phyloP scores from a whole-genome alignment of 805 yeast species.

The Metschnikowia corniflorae region DNA sequence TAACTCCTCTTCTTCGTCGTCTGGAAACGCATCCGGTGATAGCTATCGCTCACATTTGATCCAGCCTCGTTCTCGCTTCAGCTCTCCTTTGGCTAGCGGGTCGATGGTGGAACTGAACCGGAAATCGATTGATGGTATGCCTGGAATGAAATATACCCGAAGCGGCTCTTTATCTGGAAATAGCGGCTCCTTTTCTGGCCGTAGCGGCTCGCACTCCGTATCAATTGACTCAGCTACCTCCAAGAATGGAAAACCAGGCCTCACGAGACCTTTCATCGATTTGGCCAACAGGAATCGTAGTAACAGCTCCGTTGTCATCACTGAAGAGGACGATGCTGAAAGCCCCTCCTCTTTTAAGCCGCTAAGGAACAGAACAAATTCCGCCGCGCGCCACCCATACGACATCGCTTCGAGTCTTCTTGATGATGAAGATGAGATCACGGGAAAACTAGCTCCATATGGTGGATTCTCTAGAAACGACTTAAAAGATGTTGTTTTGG shows the following conservation, averaged over 20 bases:
- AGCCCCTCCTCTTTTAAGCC: conserved; percentile 5
- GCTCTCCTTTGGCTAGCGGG: conserved; percentile 23
- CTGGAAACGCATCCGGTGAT: conserved; percentile 26
- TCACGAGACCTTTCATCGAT: conserved; percentile 13
- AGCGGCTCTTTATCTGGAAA: conserved; percentile 17
- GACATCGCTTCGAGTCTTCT: conserved; percentile 11
- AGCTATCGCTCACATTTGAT: conserved; percentile 33
- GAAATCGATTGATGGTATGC: conserved; percentile 31
- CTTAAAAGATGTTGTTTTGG: conserved; percentile 42
- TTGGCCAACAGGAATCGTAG: conserved; percentile 24
- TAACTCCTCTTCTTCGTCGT: conserved; percentile 13
- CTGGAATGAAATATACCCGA: conserved; percentile 35
- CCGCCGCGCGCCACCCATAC: conserved; percentile 13
- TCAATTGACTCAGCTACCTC: conserved; percentile 1
- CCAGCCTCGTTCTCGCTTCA: conserved; percentile 44
- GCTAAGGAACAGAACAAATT: conserved; percentile 2
- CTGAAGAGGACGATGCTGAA: conserved; percentile 26
- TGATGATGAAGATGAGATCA: conserved; percentile 15
- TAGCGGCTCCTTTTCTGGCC: conserved; percentile 9
- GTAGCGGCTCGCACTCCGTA: conserved; percentile 4
- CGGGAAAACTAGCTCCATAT: conserved; percentile 50
- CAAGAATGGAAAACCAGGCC: conserved; percentile 5
- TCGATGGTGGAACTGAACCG: conserved; percentile 36
- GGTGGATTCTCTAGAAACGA: conserved; percentile 74
- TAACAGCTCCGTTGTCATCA: conserved; percentile 29